Evolutionary conservation across 2,329 filamentous ascomycete genomes (phyloP).

Genomic region (Cercospora berteroae): DNA sequence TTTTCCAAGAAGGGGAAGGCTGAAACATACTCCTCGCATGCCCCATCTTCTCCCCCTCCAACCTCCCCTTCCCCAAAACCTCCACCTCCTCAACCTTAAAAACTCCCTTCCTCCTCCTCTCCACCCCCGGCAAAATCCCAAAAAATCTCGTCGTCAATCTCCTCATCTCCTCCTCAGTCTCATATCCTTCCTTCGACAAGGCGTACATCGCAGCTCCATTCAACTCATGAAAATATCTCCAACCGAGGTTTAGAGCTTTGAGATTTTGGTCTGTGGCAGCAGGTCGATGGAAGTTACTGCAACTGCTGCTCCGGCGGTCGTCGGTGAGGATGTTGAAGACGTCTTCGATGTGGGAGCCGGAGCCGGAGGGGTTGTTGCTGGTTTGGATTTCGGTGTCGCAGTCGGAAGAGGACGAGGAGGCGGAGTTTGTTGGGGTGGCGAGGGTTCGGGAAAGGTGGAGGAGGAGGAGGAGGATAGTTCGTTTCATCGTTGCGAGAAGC

Average conservation of each 20-base stretch:
- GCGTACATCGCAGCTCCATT: conserved; percentile 3
- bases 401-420: background rate
- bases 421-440: background rate
- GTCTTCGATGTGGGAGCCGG: background rate
- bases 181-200: conserved; percentile 1
- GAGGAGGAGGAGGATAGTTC: background rate
- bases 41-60: conserved; percentile 1
- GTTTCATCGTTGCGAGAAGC: background rate
- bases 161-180: conserved; percentile 7
- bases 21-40: background rate
- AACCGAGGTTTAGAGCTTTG: background rate
- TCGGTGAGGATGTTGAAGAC: background rate
- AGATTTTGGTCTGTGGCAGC: background rate
- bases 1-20: no score
- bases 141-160: conserved; percentile 16
- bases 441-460: background rate
- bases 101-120: background rate
- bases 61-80: background rate
- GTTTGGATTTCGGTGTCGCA: background rate
- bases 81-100: background rate
- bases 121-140: conserved; percentile 10
- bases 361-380: background rate
- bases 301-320: background rate
- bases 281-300: background rate
- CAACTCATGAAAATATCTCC: background rate